Evolutionary conservation across 75 land plant genomes (phyloP).

Genomic region (Picea glauca): DNA sequence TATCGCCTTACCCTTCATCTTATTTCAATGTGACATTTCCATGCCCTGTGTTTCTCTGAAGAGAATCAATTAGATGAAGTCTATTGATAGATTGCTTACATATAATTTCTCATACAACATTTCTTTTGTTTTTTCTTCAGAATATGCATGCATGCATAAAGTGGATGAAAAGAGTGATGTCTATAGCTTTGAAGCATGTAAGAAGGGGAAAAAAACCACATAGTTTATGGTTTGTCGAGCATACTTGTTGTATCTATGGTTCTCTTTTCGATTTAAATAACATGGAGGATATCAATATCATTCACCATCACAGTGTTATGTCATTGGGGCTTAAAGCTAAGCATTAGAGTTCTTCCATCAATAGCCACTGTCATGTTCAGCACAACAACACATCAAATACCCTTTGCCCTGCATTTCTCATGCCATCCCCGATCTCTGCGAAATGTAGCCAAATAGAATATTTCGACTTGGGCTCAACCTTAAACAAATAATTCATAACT

Average conservation of each 20-base stretch:
- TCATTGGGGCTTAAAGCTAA: constrained; percentile 40
- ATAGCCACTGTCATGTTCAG: constrained; percentile 67
- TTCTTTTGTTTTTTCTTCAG: constrained; percentile 28
- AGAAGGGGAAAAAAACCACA: neutral
- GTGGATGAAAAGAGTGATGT: constrained; percentile 89
- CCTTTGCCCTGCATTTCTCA: constrained; percentile 53
- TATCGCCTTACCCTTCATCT: neutral
- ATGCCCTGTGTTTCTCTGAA: neutral
- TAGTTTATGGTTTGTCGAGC: neutral
- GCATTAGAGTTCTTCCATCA: constrained; percentile 48
- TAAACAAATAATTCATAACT: constrained; percentile 50
- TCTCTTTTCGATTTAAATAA: constrained; percentile 49
- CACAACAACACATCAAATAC: constrained; percentile 79
- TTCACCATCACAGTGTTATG: constrained; percentile 57
- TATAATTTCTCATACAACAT: no score
- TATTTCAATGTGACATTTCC: neutral
- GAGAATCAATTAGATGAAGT: neutral
- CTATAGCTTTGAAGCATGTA: constrained; percentile 68
- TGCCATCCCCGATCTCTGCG: constrained; percentile 67
- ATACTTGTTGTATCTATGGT: constrained; percentile 62
- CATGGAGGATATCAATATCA: constrained; percentile 84
- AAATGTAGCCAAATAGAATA: constrained; percentile 94
- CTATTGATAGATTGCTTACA: neutral
- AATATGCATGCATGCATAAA: constrained; percentile 85
- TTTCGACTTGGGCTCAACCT: constrained; percentile 72